These are phyloP conservation scores for Prunus davidiana DNA, from an alignment of 306 rosid genomes.

Conservation along the genomic window DNA sequence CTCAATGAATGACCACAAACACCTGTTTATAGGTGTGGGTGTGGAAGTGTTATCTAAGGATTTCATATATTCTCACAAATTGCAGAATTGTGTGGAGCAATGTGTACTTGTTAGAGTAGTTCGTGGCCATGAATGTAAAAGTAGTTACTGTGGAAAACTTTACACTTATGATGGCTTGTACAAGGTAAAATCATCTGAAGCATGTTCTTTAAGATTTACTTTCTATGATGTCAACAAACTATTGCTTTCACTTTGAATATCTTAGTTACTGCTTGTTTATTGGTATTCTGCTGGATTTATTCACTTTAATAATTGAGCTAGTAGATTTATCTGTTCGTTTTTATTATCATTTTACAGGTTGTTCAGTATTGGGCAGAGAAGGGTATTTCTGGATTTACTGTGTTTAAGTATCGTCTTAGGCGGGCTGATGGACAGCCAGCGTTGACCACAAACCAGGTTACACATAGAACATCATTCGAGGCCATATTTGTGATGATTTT, in stretches of 20 bases:
- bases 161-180: conserved; percentile 97
- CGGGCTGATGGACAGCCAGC: conserved; percentile 80
- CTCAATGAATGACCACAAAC: background rate
- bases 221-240: no score
- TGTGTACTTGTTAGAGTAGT: conserved; percentile 74
- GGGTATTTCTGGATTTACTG: conserved; percentile 92
- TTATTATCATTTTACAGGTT: conserved; percentile 49
- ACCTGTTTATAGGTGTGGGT: background rate
- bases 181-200: conserved; percentile 51
- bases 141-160: conserved; percentile 75
- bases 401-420: conserved; percentile 76
- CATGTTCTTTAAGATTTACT: background rate
- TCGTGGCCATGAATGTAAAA: conserved; percentile 78
- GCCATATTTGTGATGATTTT: background rate
- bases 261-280: background rate
- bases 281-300: background rate
- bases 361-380: conserved; percentile 82
- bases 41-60: background rate
- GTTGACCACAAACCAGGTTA: conserved; percentile 90
- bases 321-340: background rate
- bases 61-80: conserved; percentile 30
- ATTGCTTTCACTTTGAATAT: background rate
- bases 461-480: background rate
- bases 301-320: background rate
- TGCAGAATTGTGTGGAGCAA: conserved; percentile 77